These are phyloP conservation scores for Ophiostoma tasmaniense DNA, from an alignment of 2,329 filamentous ascomycete species.

Conservation along the genomic window DNA sequence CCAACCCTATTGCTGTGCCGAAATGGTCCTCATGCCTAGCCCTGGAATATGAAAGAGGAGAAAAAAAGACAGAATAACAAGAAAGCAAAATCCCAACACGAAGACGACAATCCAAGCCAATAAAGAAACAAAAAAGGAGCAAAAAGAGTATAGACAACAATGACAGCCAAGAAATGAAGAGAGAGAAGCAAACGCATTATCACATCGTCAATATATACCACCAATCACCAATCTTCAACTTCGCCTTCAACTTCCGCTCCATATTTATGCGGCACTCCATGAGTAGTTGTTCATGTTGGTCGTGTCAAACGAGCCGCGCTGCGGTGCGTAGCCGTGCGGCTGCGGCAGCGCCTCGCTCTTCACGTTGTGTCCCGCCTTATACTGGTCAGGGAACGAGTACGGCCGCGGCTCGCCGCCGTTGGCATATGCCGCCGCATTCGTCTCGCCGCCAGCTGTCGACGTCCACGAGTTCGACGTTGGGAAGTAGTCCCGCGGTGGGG, in stretches of 20 bases:
- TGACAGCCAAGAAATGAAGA: neutral
- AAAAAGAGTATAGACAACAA: slow-evolving; percentile 5
- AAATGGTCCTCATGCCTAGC: slow-evolving; percentile 20
- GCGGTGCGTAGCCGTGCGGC: slow-evolving; percentile 33
- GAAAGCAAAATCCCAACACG: neutral
- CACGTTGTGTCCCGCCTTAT: slow-evolving; percentile 34
- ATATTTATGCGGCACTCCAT: slow-evolving; percentile 40
- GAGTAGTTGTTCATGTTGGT: slow-evolving; percentile 45
- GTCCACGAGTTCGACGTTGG: slow-evolving; percentile 45
- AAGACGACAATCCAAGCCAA: neutral
- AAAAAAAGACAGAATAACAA: slow-evolving; percentile 6
- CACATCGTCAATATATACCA: slow-evolving; percentile 1
- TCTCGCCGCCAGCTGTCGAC: slow-evolving; percentile 38
- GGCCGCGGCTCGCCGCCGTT: slow-evolving; percentile 34
- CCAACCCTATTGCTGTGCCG: slow-evolving; percentile 23
- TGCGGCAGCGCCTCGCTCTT: slow-evolving; percentile 32
- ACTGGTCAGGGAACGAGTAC: slow-evolving; percentile 43
- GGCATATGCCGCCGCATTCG: slow-evolving; percentile 38
- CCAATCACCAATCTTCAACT: neutral
- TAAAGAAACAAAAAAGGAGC: neutral
- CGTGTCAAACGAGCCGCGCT: slow-evolving; percentile 39
- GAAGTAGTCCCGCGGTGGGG: slow-evolving; percentile 43
- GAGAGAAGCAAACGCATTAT: neutral
- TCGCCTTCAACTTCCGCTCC: neutral
- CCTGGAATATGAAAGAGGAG: slow-evolving; percentile 6